phyloP scores from a whole-genome alignment of 192 early-diverging fungal genomes.

The Coemansia sp. region DNA sequence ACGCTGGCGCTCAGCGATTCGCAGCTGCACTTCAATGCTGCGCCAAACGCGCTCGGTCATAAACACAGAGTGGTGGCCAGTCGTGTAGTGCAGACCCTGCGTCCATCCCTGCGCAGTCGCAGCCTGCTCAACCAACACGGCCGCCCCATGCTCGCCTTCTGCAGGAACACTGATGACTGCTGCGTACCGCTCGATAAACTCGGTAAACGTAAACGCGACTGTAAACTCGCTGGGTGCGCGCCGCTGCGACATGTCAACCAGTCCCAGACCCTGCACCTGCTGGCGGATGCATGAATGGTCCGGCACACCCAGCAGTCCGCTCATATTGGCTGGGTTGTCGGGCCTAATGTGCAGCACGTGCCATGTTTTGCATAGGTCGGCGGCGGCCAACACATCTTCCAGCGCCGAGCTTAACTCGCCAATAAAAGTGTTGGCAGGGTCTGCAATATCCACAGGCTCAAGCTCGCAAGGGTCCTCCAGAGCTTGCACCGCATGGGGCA shows the following conservation, averaged over 20 bases:
- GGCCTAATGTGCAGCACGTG: constrained; percentile 79
- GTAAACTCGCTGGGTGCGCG: constrained; percentile 70
- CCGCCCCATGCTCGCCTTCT: not conserved
- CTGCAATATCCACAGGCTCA: constrained; percentile 22
- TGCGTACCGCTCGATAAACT: constrained; percentile 73
- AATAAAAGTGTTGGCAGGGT: constrained; percentile 48
- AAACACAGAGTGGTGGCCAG: constrained; percentile 64
- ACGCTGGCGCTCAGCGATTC: constrained; percentile 58
- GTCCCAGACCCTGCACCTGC: constrained; percentile 68
- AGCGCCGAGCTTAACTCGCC: constrained; percentile 67
- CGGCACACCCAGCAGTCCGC: constrained; percentile 33
- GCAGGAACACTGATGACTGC: constrained; percentile 46
- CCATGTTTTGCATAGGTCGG: constrained; percentile 77
- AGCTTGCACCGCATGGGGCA: constrained; percentile 6
- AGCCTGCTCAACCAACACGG: constrained; percentile 30
- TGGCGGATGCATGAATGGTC: constrained; percentile 64
- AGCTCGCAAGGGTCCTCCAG: constrained; percentile 16
- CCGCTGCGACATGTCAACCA: constrained; percentile 72
- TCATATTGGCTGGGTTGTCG: constrained; percentile 49
- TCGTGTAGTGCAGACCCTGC: constrained; percentile 45
- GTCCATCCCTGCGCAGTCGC: constrained; percentile 51
- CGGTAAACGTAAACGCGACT: constrained; percentile 63
- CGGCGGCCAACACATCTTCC: constrained; percentile 75
- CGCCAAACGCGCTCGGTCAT: constrained; percentile 66
- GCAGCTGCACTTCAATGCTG: constrained; percentile 62